Evolutionary conservation across 164 flowering plant species (phyloP), one percentile per base, ranked within the genome.

Genomic region (Stephania yunnanensis): DNA sequence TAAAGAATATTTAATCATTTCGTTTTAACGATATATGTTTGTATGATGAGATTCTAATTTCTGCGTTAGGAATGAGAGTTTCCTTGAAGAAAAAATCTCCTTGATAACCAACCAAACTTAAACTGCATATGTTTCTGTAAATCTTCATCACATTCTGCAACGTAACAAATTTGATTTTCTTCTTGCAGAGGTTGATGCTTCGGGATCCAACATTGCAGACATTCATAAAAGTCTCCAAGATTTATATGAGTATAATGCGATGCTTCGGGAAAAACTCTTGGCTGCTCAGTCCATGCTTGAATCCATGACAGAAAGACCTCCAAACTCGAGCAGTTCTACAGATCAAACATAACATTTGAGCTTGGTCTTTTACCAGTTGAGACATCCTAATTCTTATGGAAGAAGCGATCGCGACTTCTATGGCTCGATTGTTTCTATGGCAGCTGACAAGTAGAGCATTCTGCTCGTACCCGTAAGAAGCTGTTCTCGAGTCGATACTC

Each of bases 211-310:
- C 48, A 76, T 90, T 75, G 79, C 87, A 20, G 89, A 89, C 69
- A 78, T 94, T 69, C 89, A 85, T 81, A 88, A 80, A 83, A 86
- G 84, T 78, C 85, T 94, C 8, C 84, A 83, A 73, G 77, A 79
- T 61, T 74, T 94, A 75, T 87, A 86, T 42, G 88, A 92, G 69
- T 91, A 90, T 81, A 94, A 90, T 82, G 83, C 82, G n/a, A 72
- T 83, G 79, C 84, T 94, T 72, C 83, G 91, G 78, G 95, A 94
- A 64, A 87, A 87, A 75, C 77, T 94, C 11, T 53, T 82, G 10
- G 84, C 80, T 67, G 75, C 89, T 31, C 92, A 86, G 44, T 82
- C 89, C 72, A 78, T 78, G 85, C 87, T 90, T 70, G 82, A 76
- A 76, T 80, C 84, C 75, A 73, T 90, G 50, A 77, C 80, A 7